A percentile compares a stretch with the other conserved stretches of the same genome.
These are phyloP conservation scores for Stephania cephalantha DNA, from an alignment of 164 flowering plant species.

Conservation along the genomic window DNA sequence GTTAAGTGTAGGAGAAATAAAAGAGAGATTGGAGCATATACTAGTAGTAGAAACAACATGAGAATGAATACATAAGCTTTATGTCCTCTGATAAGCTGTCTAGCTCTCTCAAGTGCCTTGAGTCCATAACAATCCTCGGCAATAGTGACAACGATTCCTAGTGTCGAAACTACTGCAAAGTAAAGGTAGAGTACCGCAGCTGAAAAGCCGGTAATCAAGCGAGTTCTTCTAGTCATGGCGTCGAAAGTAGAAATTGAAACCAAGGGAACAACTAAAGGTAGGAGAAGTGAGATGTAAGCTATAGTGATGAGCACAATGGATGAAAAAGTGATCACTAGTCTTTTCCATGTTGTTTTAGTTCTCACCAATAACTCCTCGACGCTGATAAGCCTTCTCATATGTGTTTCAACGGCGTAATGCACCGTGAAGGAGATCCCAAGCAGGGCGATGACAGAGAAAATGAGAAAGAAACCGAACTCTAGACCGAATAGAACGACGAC, in stretches of 20 bases:
- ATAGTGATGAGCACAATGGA: constrained; percentile 5
- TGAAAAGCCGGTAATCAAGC: background rate
- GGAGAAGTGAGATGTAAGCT: background rate
- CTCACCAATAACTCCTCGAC: constrained; percentile 5
- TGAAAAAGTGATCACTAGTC: constrained; percentile 18
- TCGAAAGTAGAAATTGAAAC: background rate
- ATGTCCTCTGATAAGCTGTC: background rate
- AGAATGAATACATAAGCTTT: constrained; percentile 8
- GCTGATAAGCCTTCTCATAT: constrained; percentile 2
- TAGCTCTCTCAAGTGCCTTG: constrained; percentile 3
- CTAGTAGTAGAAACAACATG: constrained; percentile 6
- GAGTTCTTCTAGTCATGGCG: background rate
- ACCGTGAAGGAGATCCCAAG: constrained; percentile 7
- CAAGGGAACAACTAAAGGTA: background rate
- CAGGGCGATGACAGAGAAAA: constrained; percentile 10
- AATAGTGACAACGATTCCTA: constrained; percentile 7
- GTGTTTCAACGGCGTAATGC: background rate
- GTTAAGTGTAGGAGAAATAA: constrained; percentile 7
- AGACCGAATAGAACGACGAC: constrained; percentile 4
- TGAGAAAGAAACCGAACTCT: constrained; percentile 8
- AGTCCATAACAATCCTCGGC: background rate
- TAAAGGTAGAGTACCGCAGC: constrained; percentile 14
- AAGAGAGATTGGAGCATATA: constrained; percentile 11
- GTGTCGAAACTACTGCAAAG: constrained; percentile 4
- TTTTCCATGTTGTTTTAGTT: constrained; percentile 17